These are phyloP conservation scores for Coemansia erecta DNA, from an alignment of 192 early-diverging fungal genomes.

Conservation along the genomic window DNA sequence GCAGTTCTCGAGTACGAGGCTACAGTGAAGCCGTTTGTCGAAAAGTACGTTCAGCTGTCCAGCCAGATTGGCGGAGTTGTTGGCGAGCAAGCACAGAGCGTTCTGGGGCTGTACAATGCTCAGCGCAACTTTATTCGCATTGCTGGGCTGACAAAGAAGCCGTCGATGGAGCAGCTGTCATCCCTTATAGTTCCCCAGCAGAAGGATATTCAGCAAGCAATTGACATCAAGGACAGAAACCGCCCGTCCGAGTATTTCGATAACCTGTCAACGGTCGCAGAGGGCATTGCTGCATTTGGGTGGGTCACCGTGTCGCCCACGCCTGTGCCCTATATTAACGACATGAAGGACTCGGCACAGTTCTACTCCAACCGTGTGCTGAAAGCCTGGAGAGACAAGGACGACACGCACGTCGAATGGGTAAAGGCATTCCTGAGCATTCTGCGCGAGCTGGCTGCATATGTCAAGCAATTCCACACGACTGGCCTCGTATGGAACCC, in stretches of 20 bases:
- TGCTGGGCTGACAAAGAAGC: slow-evolving; percentile 75
- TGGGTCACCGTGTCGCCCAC: slow-evolving; percentile 90
- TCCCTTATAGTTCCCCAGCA: slow-evolving; percentile 71
- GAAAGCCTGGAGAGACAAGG: slow-evolving; percentile 88
- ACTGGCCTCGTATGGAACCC: slow-evolving; percentile 94
- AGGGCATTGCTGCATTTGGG: slow-evolving; percentile 86
- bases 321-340: slow-evolving; percentile 82
- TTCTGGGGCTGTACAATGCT: slow-evolving; percentile 63
- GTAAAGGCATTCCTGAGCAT: slow-evolving; percentile 67
- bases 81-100: slow-evolving; percentile 58
- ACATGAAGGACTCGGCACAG: slow-evolving; percentile 88
- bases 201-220: slow-evolving; percentile 61
- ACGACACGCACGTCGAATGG: slow-evolving; percentile 83
- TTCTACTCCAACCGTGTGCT: slow-evolving; percentile 91
- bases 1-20: slow-evolving; percentile 56
- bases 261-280: slow-evolving; percentile 81
- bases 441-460: slow-evolving; percentile 73
- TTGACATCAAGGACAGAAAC: slow-evolving; percentile 75
- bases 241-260: slow-evolving; percentile 70
- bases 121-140: slow-evolving; percentile 75
- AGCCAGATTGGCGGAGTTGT: slow-evolving; percentile 61
- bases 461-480: slow-evolving; percentile 86
- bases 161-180: slow-evolving; percentile 60
- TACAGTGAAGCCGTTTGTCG: slow-evolving; percentile 38
- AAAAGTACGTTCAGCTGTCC: slow-evolving; percentile 41